Evolutionary conservation across 192 early-diverging fungal genomes (phyloP).

Genomic region (Borealophlyctis nickersoniae): DNA sequence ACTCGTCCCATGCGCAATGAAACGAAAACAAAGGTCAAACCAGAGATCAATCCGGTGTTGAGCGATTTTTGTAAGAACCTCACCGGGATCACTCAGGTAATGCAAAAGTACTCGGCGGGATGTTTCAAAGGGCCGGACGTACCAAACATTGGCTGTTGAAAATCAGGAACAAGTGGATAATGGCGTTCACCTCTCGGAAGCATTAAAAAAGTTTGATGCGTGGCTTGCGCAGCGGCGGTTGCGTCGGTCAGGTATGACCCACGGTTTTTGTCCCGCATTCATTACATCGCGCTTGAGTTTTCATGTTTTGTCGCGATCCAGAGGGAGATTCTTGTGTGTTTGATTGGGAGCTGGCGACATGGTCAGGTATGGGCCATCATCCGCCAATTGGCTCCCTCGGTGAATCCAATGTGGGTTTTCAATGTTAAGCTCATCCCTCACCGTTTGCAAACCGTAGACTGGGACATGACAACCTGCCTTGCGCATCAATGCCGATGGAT

Average conservation of each 20-base stretch:
- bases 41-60: constrained; percentile 62
- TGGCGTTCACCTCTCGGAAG: background rate
- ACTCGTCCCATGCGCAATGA: too few relatives aligned
- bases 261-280: too few relatives aligned
- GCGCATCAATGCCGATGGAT: background rate
- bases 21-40: too few relatives aligned
- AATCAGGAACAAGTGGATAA: background rate
- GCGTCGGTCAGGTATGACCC: background rate
- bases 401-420: background rate
- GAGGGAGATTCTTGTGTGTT: too few relatives aligned
- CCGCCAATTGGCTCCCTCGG: too few relatives aligned
- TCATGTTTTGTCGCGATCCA: too few relatives aligned
- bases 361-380: background rate
- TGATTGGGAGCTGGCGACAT: background rate
- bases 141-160: constrained; percentile 1
- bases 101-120: background rate
- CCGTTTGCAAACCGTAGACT: background rate
- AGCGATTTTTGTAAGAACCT: constrained; percentile 71
- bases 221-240: background rate
- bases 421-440: background rate
- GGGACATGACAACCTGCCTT: background rate
- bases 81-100: constrained; percentile 78
- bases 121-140: background rate
- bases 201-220: background rate
- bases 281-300: too few relatives aligned